Conservation (phyloP, 2,329 filamentous ascomycete genomes). For the Mycosphaerella sp. region DNA sequence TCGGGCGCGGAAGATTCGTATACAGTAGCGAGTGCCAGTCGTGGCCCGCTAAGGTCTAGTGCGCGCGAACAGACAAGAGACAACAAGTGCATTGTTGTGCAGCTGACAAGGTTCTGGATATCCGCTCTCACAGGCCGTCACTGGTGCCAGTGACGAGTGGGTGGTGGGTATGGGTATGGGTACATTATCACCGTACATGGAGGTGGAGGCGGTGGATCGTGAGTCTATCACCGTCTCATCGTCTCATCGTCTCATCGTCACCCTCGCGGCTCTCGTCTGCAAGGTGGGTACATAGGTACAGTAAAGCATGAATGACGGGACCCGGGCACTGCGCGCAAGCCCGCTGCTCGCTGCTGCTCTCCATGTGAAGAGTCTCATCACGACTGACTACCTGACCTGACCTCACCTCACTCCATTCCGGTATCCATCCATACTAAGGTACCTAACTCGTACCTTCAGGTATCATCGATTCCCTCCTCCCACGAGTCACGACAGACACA, state of each 20-base stretch:
- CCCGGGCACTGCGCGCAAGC: neutral
- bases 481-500: too few relatives aligned
- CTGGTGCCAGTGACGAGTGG: too few relatives aligned
- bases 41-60: constrained; percentile 3
- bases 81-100: neutral
- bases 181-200: neutral
- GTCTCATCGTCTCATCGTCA: neutral
- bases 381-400: too few relatives aligned
- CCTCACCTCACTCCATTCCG: too few relatives aligned
- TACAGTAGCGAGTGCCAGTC: neutral
- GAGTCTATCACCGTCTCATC: neutral
- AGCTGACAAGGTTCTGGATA: neutral
- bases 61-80: constrained; percentile 2
- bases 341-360: neutral
- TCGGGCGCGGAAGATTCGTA: constrained; percentile 4
- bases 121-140: neutral
- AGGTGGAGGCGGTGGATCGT: neutral
- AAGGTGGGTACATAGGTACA: neutral
- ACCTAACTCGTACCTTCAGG: too few relatives aligned
- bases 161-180: too few relatives aligned
- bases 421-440: too few relatives aligned
- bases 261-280: neutral
- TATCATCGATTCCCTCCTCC: too few relatives aligned
- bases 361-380: neutral
- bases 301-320: too few relatives aligned